Conservation (phyloP, 1,284 basidiomycete genomes). For the Irpex rosettiformis region DNA sequence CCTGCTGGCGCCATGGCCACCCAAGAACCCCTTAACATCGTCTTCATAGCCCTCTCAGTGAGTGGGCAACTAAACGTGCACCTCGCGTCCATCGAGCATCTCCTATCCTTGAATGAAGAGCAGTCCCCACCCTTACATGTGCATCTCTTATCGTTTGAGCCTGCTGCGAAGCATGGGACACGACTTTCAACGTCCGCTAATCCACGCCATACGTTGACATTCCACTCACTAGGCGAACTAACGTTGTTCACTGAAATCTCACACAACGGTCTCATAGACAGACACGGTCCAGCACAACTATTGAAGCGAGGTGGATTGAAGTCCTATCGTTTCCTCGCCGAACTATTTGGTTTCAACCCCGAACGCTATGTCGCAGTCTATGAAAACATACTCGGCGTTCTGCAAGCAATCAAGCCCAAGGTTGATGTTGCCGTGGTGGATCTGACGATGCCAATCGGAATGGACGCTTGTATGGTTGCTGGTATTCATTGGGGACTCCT, state of each 20-base stretch:
- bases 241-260: constrained; percentile 13
- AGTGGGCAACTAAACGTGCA: constrained; percentile 17
- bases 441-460: constrained; percentile 13
- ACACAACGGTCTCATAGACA: constrained; percentile 12
- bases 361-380: constrained; percentile 13
- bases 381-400: constrained; percentile 9
- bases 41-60: constrained; percentile 15
- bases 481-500: constrained; percentile 12
- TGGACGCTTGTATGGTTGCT: constrained; percentile 13
- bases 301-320: constrained; percentile 9
- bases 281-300: constrained; percentile 11
- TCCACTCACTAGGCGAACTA: constrained; percentile 14
- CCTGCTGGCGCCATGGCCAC: neutral
- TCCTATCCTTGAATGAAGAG: constrained; percentile 4
- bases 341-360: constrained; percentile 15
- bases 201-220: constrained; percentile 7
- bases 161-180: constrained; percentile 10
- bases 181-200: constrained; percentile 1
- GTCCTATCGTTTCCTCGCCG: constrained; percentile 13
- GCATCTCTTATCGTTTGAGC: constrained; percentile 15
- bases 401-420: constrained; percentile 8
- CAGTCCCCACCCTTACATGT: constrained; percentile 11
- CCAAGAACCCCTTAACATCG: constrained; percentile 11
- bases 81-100: constrained; percentile 14
- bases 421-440: constrained; percentile 13